These are phyloP conservation scores for Ogataea siamensis DNA, from an alignment of 805 yeast genomes.

Conservation along the genomic window DNA sequence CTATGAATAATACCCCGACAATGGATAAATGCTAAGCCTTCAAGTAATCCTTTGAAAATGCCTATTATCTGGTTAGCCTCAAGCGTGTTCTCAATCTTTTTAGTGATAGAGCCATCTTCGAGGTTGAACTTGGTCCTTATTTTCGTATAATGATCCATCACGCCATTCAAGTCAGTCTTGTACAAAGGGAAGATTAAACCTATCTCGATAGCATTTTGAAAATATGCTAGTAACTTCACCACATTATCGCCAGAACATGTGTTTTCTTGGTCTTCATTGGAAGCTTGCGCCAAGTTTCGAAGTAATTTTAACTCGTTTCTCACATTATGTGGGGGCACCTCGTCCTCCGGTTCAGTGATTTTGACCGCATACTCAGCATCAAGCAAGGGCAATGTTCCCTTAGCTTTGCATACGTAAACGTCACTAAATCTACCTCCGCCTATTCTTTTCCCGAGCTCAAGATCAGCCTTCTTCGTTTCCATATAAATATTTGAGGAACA, in stretches of 20 bases:
- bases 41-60: conserved; percentile 38
- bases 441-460: conserved; percentile 25
- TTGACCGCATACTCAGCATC: conserved; percentile 42
- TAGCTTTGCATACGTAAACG: conserved; percentile 30
- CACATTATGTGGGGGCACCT: conserved; percentile 53
- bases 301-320: conserved; percentile 44
- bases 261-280: background rate
- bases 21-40: conserved; percentile 65
- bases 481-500: background rate
- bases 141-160: conserved; percentile 35
- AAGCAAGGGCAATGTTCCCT: conserved; percentile 1
- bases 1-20: conserved; percentile 62
- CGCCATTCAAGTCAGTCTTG: conserved; percentile 34
- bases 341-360: conserved; percentile 47
- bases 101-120: conserved; percentile 19
- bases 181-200: conserved; percentile 44
- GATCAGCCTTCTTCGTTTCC: conserved; percentile 20
- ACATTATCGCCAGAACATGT: conserved; percentile 15
- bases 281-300: conserved; percentile 13
- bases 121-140: conserved; percentile 26
- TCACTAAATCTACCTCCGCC: conserved; percentile 46
- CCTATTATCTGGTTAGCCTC: conserved; percentile 17
- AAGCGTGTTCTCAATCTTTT: conserved; percentile 17
- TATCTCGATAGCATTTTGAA: conserved; percentile 31
- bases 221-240: conserved; percentile 15